Base-by-base conservation (phyloP, 2,329 filamentous ascomycete species). In the Celoporthe dispersa region DNA sequence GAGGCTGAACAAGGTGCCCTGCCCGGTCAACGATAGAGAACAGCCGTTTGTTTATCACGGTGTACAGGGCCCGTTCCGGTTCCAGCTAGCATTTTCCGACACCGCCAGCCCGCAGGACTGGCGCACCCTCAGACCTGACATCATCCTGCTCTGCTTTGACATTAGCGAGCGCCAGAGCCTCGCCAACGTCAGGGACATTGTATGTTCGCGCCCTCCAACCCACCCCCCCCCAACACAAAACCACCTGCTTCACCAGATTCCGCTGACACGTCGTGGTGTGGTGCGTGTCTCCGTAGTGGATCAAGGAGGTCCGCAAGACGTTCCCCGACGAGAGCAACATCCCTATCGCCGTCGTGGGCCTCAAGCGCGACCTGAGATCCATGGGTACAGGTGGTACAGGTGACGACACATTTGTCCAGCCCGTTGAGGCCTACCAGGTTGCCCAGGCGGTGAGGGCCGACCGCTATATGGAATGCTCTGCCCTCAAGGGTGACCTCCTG, bases 391-490 rank as follows among this genome's bases (percentile, higher is more conserved):
- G 81, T 16, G 87, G 90, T 74, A 39, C 37, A 8, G 37, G 12
- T 8, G 37, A 39, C 9, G 37, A 9, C 11, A 87, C 87, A 39
- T 84, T 86, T 73, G 87, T 90, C 66, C 86, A 88, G 71, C 88
- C 88, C 14, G 85, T 90, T 71, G 88, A 90, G 77, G 88, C 83
- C 1, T 87, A 88, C 75, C 82, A 82, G 35, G 77, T 84, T 65
- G 84, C 88, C 31, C 87, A 90, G 75, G 83, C 85, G 73, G 83
- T 90, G 82, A 81, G 88, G 66, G 87, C 84, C 62, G 88, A 91
- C 77, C 86, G 85, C 72, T 91, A 90, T 74, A 84, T 90, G 76
- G 88, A 91, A 75, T 91, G 88, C 78, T 90, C 87, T 1, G 87
- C 88, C 8, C 79, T 85, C 63, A 89, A 87, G 3, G 88, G 88